Conservation (phyloP, 352 stramenopile species). For the Phytopythium vexans region DNA sequence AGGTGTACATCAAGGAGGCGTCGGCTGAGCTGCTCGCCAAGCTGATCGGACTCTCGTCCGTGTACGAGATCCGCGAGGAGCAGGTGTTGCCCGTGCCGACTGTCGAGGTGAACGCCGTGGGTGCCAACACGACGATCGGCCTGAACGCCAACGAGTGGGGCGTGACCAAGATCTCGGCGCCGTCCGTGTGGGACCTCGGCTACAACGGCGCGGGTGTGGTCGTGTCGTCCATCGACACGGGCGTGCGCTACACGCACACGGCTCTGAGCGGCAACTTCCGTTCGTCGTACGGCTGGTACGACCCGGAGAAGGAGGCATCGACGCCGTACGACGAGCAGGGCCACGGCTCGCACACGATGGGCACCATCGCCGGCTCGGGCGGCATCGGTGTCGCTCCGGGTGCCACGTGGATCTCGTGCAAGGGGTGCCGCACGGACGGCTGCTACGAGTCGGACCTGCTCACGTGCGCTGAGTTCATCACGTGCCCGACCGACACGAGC, state of each 20-base stretch:
- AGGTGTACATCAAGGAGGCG: conserved; percentile 13
- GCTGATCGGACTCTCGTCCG: conserved; percentile 1
- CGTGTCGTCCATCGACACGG: conserved; percentile 15
- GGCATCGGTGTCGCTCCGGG: no score
- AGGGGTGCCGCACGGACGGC: conserved; percentile 1
- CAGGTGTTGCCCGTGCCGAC: conserved; percentile 16
- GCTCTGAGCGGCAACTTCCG: conserved; percentile 7
- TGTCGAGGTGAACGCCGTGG: neutral
- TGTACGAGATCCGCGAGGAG: conserved; percentile 16
- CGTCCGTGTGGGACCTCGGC: conserved; percentile 10
- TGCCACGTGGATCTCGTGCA: conserved; percentile 16
- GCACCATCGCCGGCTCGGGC: conserved; percentile 14
- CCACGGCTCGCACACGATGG: conserved; percentile 13
- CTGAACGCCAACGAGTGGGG: conserved; percentile 1
- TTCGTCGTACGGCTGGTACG: conserved; percentile 15
- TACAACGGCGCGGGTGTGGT: conserved; percentile 14
- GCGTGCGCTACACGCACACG: conserved; percentile 9
- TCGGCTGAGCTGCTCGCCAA: conserved; percentile 8
- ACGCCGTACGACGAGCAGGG: conserved; percentile 8
- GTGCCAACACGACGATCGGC: neutral
- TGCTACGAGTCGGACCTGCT: conserved; percentile 27
- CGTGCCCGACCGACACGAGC: conserved; percentile 14
- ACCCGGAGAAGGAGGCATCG: conserved; percentile 7
- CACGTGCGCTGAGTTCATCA: conserved; percentile 31
- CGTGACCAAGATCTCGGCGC: conserved; percentile 8